phyloP scores from a whole-genome alignment of 2,329 filamentous ascomycete genomes.

The Pseudogymnoascus pannorum region DNA sequence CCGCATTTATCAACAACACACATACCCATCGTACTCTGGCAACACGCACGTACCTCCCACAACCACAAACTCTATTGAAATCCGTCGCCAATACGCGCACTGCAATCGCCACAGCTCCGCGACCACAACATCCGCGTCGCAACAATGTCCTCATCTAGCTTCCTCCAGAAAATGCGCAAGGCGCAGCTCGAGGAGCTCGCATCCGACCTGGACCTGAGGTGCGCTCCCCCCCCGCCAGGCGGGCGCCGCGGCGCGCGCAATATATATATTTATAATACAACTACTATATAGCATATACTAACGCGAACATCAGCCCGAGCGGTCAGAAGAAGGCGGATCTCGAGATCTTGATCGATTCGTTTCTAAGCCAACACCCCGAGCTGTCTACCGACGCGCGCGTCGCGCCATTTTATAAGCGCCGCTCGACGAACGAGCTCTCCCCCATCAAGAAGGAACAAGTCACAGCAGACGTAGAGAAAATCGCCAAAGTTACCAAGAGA shows the following conservation, averaged over 20 bases:
- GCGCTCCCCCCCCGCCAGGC: background rate
- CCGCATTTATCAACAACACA: slow-evolving; percentile 10
- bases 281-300: slow-evolving; percentile 10
- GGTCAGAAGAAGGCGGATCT: slow-evolving; percentile 72
- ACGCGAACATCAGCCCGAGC: slow-evolving; percentile 49
- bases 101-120: slow-evolving; percentile 39
- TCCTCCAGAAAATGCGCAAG: slow-evolving; percentile 78
- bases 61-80: slow-evolving; percentile 12
- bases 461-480: slow-evolving; percentile 31
- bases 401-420: slow-evolving; percentile 65
- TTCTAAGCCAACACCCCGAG: slow-evolving; percentile 61
- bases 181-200: slow-evolving; percentile 69
- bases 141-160: slow-evolving; percentile 62
- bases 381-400: slow-evolving; percentile 59
- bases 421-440: slow-evolving; percentile 50
- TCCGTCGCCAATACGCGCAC: slow-evolving; percentile 16
- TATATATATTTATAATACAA: slow-evolving; percentile 7
- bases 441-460: slow-evolving; percentile 49
- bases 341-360: slow-evolving; percentile 65
- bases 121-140: slow-evolving; percentile 32
- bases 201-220: slow-evolving; percentile 57
- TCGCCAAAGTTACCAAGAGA: slow-evolving; percentile 41
- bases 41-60: slow-evolving; percentile 25
- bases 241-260: background rate
- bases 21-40: slow-evolving; percentile 6